Evolutionary conservation across 345 rosid genomes (phyloP).

Genomic region (Rhodamnia rubescens): DNA sequence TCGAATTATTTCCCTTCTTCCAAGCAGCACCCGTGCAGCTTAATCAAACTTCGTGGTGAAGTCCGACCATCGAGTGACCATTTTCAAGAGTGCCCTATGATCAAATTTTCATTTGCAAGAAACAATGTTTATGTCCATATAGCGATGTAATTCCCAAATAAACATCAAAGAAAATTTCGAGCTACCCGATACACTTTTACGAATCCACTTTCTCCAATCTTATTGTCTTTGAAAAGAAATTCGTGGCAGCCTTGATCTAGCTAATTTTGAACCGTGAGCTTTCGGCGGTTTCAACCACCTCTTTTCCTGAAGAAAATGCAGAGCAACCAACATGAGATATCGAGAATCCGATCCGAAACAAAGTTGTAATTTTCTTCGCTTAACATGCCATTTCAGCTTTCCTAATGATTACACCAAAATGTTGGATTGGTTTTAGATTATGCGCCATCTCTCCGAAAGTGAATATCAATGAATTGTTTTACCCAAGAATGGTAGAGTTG

Average conservation of each 20-base stretch:
- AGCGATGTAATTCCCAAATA: not conserved
- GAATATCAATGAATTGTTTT: too few species aligned
- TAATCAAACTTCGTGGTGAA: conserved; percentile 43
- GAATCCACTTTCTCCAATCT: conserved; percentile 24
- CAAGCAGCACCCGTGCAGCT: not conserved
- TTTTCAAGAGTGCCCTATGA: conserved; percentile 26
- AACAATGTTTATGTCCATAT: not conserved
- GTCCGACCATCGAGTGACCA: conserved; percentile 26
- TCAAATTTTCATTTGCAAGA: not conserved
- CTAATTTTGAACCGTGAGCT: not conserved
- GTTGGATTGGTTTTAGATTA: not conserved
- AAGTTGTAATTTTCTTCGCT: not conserved
- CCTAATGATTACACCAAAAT: not conserved
- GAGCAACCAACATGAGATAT: not conserved
- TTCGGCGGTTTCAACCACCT: not conserved
- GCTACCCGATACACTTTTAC: conserved; percentile 41
- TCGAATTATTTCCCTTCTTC: not conserved
- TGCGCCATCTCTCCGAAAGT: not conserved
- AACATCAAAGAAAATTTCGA: not conserved
- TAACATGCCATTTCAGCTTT: not conserved
- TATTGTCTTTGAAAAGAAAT: conserved; percentile 29
- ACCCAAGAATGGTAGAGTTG: not conserved
- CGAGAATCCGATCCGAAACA: not conserved
- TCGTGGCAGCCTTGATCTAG: conserved; percentile 12
- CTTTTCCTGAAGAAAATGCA: not conserved